Conservation (phyloP, 371 early-diverging fungal species). For the Mortierella polycephala region DNA sequence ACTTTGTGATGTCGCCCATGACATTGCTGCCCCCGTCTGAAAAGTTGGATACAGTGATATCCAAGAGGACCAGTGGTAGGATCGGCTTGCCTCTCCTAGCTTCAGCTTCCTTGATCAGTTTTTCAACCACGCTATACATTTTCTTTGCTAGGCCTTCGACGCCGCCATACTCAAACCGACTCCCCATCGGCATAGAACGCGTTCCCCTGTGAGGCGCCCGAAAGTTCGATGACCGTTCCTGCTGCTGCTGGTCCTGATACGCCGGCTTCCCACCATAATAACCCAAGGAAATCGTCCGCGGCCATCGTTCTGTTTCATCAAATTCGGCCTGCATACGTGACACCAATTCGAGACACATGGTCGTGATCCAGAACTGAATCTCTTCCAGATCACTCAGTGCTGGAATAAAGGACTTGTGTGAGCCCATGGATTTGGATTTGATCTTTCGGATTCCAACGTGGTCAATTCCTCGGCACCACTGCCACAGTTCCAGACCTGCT, state of each 20-base stretch:
- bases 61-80: slow-evolving; percentile 33
- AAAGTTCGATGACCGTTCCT: slow-evolving; percentile 20
- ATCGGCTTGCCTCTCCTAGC: slow-evolving; percentile 26
- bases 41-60: slow-evolving; percentile 35
- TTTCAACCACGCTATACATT: slow-evolving; percentile 29
- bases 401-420: slow-evolving; percentile 69
- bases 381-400: slow-evolving; percentile 54
- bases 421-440: slow-evolving; percentile 64
- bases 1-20: slow-evolving; percentile 45
- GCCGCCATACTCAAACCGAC: slow-evolving; percentile 46
- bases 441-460: slow-evolving; percentile 56
- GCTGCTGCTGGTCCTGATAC: slow-evolving; percentile 9
- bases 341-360: slow-evolving; percentile 65
- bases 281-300: slow-evolving; percentile 41
- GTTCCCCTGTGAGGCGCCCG: slow-evolving; percentile 34
- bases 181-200: slow-evolving; percentile 40
- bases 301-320: slow-evolving; percentile 48
- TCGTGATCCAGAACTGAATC: slow-evolving; percentile 67
- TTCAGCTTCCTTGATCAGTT: slow-evolving; percentile 39
- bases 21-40: slow-evolving; percentile 32
- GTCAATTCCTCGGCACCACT: slow-evolving; percentile 75
- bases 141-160: slow-evolving; percentile 42
- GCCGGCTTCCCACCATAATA: slow-evolving; percentile 37
- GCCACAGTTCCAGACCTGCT: slow-evolving; percentile 63
- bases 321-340: slow-evolving; percentile 47